Evolutionary conservation across 1,139 yeast genomes (phyloP), one percentile per base, ranked within the genome.

Genomic region (Taphrina deformans): DNA sequence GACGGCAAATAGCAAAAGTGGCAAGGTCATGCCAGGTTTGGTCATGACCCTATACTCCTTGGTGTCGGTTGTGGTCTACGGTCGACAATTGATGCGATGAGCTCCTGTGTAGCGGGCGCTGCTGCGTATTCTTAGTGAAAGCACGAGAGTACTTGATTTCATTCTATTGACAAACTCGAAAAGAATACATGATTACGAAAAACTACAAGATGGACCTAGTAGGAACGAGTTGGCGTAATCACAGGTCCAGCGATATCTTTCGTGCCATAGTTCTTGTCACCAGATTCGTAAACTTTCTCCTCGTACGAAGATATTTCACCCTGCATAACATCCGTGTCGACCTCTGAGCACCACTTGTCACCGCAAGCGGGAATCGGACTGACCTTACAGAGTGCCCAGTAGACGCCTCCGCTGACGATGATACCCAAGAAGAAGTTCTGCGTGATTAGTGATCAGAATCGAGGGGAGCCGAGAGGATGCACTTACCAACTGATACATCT

Each of bases 341-440:
- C 46, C 26, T 59, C 64, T 16, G 64, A 50, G 18, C 50, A 46
- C 64, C 64, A 59, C 40, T 50, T 27, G 31, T 48, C 56, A 23
- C 56, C 56, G 21, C 64, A 58, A 4, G 62, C 62, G 6, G 62
- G 62, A 12, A 58, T 26, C 2, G 66, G 66, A n/a, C 53, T 44
- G 26, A 50, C 16, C 55, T 27, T 50, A 69, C 85, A 82, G 64
- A 86, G 74, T 1, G 77, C 63, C 21, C 80, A 80, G 70, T 87
- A 86, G 7, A 82, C 76, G 1, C 79, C 51, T 69, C 80, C 80
- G 1, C 96, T 81, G 9, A 83, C 75, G 55, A 83, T 73, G 76
- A 87, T 88, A 0, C 97, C 97, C 69, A 86, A 81, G 72, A 89
- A 84, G 77, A 86, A 90, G 75, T 86, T 87, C 70, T 38, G 2